Base-by-base conservation (phyloP, 1,284 basidiomycete genomes). In the Exsudoporus floridanus region DNA sequence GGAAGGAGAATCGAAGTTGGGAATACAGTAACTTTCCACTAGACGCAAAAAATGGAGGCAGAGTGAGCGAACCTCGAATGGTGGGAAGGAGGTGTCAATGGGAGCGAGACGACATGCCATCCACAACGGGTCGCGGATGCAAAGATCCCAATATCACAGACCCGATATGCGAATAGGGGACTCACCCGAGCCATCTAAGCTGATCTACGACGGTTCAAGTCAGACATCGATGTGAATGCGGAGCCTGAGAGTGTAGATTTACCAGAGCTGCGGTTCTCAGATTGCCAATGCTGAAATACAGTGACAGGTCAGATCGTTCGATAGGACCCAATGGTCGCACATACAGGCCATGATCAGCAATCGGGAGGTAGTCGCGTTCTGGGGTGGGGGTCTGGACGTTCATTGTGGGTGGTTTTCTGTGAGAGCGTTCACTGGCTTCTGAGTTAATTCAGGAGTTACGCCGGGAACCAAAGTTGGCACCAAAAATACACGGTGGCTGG, bases 1-100 rank as follows among this genome's bases (percentile, higher is more conserved):
- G 13, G 87, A 89, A 8, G 93, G 93, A 5, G 91, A 94, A 71
- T 97, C 94, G 66, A 97, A 97, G 76, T 94, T 81, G 1, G 94
- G 94, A 12, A 94, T 79, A 62, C 93, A 96, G 70, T 94, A 92
- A 60, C 88, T 90, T 66, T 95, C 89, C 59, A 92, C 87, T 89
- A 57, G n/a, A 38, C 45, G 33, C 2, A 33, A 35, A 46, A 10
- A 33, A 21, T 27, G 38, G 25, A 49, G 7, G 31, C 18, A 36
- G 30, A 23, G 39, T 54, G 18, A 61, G 59, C 18, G 19, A 48
- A 42, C 4, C 1, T 31, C 30, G 21, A 3, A 38, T 10, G 37
- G 30, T 44, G 35, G 16, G 34, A 42, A 37, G 16, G 30, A 35
- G 16, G 16, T 8, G 23, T 9, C n/a, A 42, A 42, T 37, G 37